Percentiles rank a stretch among this genome's conserved stretches.
phyloP scores from a whole-genome alignment of 2,329 filamentous ascomycete genomes.

The Aspergillus sp. region DNA sequence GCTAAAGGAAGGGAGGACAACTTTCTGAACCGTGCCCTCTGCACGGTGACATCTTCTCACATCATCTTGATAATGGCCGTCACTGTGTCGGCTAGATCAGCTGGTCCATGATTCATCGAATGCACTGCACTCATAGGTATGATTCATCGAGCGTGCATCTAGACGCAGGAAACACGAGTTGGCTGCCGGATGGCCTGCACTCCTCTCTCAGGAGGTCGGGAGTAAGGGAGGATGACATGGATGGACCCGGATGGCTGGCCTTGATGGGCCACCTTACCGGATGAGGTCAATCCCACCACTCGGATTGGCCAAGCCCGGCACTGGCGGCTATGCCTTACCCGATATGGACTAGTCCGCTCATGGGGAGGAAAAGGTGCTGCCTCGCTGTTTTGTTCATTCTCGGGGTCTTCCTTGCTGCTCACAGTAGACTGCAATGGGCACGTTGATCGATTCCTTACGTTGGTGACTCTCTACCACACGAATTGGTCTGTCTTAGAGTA shows the following conservation, averaged over 20 bases:
- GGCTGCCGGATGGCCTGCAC: background rate
- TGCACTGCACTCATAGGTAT: background rate
- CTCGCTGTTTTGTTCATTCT: background rate
- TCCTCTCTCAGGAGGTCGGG: background rate
- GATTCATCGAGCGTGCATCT: background rate
- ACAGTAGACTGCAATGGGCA: background rate
- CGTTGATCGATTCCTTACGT: background rate
- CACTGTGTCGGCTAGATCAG: background rate
- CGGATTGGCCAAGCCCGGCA: conserved; percentile 5
- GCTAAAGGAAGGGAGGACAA: conserved; percentile 3
- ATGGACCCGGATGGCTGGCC: conserved; percentile 1
- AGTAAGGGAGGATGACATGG: conserved; percentile 1
- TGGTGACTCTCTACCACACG: background rate
- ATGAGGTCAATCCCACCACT: conserved; percentile 8
- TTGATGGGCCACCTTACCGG: background rate
- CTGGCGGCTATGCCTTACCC: conserved; percentile 1
- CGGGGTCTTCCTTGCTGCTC: conserved; percentile 1
- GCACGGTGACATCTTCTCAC: conserved; percentile 1
- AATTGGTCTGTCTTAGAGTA: no score
- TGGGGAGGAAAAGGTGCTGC: conserved; percentile 1
- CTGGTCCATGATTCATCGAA: background rate
- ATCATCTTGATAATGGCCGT: background rate
- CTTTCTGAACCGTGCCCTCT: conserved; percentile 6
- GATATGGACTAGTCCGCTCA: background rate
- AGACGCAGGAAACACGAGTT: conserved; percentile 6